These are phyloP conservation scores for Annulohypoxylon maeteangense DNA, from an alignment of 495 filamentous ascomycete species.

Conservation along the genomic window DNA sequence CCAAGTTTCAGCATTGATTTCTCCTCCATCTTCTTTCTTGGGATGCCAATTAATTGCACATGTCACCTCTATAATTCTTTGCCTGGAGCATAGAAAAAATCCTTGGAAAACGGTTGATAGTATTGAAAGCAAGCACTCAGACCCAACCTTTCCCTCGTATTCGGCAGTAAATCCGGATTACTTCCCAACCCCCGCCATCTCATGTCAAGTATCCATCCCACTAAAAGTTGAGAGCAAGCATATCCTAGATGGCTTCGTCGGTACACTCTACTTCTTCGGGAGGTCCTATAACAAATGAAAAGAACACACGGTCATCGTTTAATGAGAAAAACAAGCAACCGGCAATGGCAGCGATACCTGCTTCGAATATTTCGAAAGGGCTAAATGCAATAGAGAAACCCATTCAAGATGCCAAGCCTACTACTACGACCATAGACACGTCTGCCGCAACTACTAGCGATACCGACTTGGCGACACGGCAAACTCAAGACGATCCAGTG, in stretches of 20 bases:
- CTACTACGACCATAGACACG: conserved; percentile 12
- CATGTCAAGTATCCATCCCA: conserved; percentile 11
- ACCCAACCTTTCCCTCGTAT: neutral
- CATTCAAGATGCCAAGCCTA: conserved; percentile 12
- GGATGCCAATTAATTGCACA: conserved; percentile 1
- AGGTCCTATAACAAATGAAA: conserved; percentile 20
- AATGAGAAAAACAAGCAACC: neutral
- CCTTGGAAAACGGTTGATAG: neutral
- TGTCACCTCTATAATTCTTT: neutral
- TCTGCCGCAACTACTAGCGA: conserved; percentile 12
- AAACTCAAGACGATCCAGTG: conserved; percentile 19
- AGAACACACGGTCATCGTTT: conserved; percentile 6
- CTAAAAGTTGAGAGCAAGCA: conserved; percentile 20
- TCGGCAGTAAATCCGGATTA: neutral
- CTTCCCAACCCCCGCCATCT: conserved; percentile 16
- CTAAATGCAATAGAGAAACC: conserved; percentile 7
- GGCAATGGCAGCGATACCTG: conserved; percentile 5
- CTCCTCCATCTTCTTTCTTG: conserved; percentile 7
- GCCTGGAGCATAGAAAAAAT: neutral
- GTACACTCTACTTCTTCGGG: neutral
- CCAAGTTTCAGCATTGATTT: conserved; percentile 35
- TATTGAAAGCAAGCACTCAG: neutral
- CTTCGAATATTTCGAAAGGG: conserved; percentile 3
- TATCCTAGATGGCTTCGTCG: conserved; percentile 10
- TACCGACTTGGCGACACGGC: neutral